Evolutionary conservation across 2,329 filamentous ascomycete species (phyloP), one percentile per base, ranked within the genome.

Genomic region (Colletotrichum zoysiae): DNA sequence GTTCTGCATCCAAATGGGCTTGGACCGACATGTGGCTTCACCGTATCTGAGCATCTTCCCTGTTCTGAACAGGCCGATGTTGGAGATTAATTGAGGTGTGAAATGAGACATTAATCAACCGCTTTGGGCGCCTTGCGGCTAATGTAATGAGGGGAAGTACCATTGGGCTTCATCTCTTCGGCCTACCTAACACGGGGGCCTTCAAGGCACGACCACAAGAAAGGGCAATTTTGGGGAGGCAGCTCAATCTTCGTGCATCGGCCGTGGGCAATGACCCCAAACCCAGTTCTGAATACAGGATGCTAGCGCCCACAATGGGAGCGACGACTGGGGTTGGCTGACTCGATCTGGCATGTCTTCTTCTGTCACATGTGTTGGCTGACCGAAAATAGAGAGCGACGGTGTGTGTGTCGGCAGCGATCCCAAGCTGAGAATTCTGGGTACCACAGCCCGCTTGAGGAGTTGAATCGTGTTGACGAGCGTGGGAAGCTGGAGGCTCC

Each of bases 1-100:
- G 35, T 48, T 59, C 51, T 53, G 38, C 69, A 63, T 42, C 35
- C 14, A 53, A 48, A 59, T 67, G 61, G 38, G 53, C 30, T 64
- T 63, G 65, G 58, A 69, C 58, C 69, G 58, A 68, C 69, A 64
- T 5, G 35, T 68, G 53, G 50, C 64, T 51, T 67, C 58, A 26
- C 30, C 48, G 18, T 12, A 51, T 20, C 67, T n/a, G 46, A 55
- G 46, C 18, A n/a, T 26, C 42, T 51, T 65, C 53, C 69, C 65
- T 69, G 65, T 48, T 30, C 50, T 46, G 58, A 44, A 38, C 30
- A 38, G 53, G 65, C 65, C 58, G 65, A 14, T 58, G 58, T 69
- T 48, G 38, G 53, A 59, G 53, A 63, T 63, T 64, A 16, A 71
- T 69, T 64, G 46, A n/a, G 51, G 26, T 55, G 46, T 55, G 53